Evolutionary conservation across 192 early-diverging fungal species (phyloP), one percentile per base, ranked within the genome.

Genomic region (Cetraspora pellucida): DNA sequence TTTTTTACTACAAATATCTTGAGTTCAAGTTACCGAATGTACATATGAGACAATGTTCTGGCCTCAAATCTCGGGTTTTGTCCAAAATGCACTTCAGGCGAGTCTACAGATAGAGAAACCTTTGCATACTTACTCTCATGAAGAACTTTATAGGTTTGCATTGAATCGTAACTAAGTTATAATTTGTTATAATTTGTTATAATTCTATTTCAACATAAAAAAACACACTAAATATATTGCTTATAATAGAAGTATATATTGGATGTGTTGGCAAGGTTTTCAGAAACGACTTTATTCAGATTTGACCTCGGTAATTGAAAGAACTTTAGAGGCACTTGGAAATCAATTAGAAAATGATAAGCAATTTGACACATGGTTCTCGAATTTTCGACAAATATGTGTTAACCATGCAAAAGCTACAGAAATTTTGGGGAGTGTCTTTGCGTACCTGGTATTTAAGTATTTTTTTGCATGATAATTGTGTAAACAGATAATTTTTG

Each of bases 261-360:
- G 77, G 77, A 74, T 74, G 46, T 78, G 77, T 74, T 78, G 70
- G 77, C 69, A 74, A 67, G 77, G 77, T 44, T 74, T 72, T 23
- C 65, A 72, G 23, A 74, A 74, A 65, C 52, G 47, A 58, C 45
- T 78, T 13, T 72, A 64, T 49, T 17, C 10, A 25, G 77, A 78
- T 50, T 31, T 78, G 25, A 60, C 8, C 3, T 52, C 23, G 19
- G 10, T 52, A 11, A 72, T 72, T 10, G 55, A 52, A 54, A 72
- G 74, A 58, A 78, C 71, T 27, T 19, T 78, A 3, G 21, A 21
- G 3, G 10, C 27, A n/a, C 47, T 78, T 28, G 30, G 45, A 30
- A 52, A 45, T 25, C 67, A 61, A 57, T 50, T 78, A 11, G 43
- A 74, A 25, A 63, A 28, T 43, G 31, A 21, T 50, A 16, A 59